phyloP scores from a whole-genome alignment of 148 eudicot genomes.

The Chenopodium suecicum region DNA sequence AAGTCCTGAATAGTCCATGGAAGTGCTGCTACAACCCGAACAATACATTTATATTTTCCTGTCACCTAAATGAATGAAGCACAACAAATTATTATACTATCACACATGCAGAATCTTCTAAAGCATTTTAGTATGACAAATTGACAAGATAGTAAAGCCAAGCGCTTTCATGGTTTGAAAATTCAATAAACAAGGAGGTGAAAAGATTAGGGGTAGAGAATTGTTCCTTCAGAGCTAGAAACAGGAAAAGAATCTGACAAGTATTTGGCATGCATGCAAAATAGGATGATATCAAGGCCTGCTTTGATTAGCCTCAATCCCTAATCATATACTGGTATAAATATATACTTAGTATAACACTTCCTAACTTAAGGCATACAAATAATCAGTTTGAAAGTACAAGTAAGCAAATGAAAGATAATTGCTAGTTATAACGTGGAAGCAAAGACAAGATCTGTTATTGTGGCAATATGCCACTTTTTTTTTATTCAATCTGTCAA shows the following conservation, averaged over 20 bases:
- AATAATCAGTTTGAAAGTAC: background rate
- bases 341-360: too few relatives aligned
- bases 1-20: conserved; percentile 71
- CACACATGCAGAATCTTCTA: background rate
- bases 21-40: conserved; percentile 61
- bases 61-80: conserved; percentile 47
- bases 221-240: background rate
- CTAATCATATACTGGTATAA: too few relatives aligned
- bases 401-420: too few relatives aligned
- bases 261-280: background rate
- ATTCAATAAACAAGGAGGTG: background rate
- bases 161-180: background rate
- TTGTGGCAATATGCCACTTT: background rate
- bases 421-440: background rate
- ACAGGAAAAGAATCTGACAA: background rate
- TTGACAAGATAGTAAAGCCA: background rate
- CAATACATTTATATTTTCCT: conserved; percentile 74
- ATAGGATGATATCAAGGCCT: background rate
- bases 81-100: background rate
- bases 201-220: background rate
- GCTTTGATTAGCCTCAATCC: too few relatives aligned
- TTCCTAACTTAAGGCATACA: background rate
- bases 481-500: background rate
- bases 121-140: background rate
- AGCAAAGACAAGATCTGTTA: background rate